Evolutionary conservation across 139 green algal species (phyloP).

Genomic region (Chara braunii): DNA sequence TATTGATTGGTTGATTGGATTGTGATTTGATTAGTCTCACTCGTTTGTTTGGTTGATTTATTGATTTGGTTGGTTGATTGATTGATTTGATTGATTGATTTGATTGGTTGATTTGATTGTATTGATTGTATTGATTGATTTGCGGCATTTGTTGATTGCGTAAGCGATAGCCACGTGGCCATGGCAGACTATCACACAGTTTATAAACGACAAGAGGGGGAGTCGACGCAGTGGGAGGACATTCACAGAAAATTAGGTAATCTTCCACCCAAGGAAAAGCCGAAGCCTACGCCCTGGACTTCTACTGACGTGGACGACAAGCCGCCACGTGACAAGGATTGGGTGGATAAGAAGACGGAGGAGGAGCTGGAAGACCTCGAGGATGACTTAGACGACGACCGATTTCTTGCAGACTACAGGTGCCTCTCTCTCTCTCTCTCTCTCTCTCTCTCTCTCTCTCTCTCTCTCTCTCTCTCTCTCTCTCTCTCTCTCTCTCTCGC

Average conservation of each 20-base stretch:
- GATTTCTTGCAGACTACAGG: conserved; percentile 42
- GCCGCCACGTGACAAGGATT: conserved; percentile 1
- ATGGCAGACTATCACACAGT: conserved; percentile 44
- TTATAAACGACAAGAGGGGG: conserved; percentile 29
- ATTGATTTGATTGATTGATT: too few relatives aligned
- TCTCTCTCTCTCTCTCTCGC: too few relatives aligned
- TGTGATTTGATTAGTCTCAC: too few relatives aligned
- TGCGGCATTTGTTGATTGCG: background rate
- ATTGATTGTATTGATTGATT: too few relatives aligned
- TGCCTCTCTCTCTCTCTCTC: too few relatives aligned
- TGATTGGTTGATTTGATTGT: too few relatives aligned
- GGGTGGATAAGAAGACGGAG: conserved; percentile 9
- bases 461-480: too few relatives aligned
- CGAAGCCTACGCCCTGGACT: conserved; percentile 5
- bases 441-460: too few relatives aligned
- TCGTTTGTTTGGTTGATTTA: too few relatives aligned
- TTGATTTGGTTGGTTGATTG: too few relatives aligned
- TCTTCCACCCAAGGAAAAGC: conserved; percentile 5
- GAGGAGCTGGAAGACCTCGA: conserved; percentile 41
- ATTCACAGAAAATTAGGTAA: conserved; percentile 37
- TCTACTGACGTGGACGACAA: too few relatives aligned
- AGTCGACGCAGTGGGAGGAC: conserved; percentile 41
- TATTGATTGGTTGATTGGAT: too few relatives aligned
- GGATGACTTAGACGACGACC: conserved; percentile 33
- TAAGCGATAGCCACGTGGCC: background rate